phyloP scores from a whole-genome alignment of 129 eudicot species.

The Daucus carota region DNA sequence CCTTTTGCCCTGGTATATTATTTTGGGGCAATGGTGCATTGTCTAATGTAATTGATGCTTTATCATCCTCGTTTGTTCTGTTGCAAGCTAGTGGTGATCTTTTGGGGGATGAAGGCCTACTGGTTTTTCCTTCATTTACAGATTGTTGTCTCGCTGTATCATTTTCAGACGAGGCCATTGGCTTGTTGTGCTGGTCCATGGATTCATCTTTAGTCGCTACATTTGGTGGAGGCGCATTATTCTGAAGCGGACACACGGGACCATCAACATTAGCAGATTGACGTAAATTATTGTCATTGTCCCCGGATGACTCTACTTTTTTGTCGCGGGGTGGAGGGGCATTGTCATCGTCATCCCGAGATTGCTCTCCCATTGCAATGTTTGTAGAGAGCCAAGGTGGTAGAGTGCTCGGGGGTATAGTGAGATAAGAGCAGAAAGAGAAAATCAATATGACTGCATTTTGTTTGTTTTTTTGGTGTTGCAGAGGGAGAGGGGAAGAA shows the following conservation, averaged over 20 bases:
- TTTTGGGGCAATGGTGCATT: not conserved
- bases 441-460: not conserved
- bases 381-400: not conserved
- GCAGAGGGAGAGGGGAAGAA: not conserved
- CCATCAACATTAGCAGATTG: not conserved
- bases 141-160: no score
- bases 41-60: not conserved
- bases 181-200: not conserved
- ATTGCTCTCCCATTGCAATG: not conserved
- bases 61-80: no score
- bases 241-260: not conserved
- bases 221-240: not conserved
- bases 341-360: not conserved
- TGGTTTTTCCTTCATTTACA: no score
- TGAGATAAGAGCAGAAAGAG: not conserved
- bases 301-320: not conserved
- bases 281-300: not conserved
- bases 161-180: not conserved
- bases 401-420: not conserved
- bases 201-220: not conserved
- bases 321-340: not conserved
- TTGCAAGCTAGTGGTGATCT: no score
- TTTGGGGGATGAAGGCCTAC: no score
- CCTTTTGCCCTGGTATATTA: not conserved
- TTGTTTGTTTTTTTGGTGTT: not conserved